Conservation (phyloP, 2,329 filamentous ascomycete genomes). For the Parafenestella ontariensis region DNA sequence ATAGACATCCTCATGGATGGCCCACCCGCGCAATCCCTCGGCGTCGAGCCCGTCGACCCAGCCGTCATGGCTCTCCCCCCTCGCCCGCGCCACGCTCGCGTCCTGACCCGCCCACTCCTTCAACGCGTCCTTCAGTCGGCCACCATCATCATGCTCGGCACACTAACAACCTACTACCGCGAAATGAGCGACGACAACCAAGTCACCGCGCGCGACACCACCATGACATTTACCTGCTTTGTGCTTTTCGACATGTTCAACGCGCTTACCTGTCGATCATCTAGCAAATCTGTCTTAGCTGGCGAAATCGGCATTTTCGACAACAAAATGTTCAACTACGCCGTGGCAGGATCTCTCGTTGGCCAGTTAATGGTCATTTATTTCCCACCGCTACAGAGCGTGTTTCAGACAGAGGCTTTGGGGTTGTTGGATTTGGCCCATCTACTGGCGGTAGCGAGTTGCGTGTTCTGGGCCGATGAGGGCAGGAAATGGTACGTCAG, state of each 20-base stretch:
- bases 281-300: conserved; percentile 84
- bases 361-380: conserved; percentile 94
- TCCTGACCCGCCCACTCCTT: conserved; percentile 85
- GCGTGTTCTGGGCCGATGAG: conserved; percentile 96
- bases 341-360: conserved; percentile 81
- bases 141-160: conserved; percentile 88
- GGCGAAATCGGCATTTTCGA: conserved; percentile 83
- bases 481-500: conserved; percentile 72
- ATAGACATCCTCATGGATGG: conserved; percentile 99
- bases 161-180: conserved; percentile 86
- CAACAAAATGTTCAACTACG: conserved; percentile 96
- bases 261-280: conserved; percentile 88
- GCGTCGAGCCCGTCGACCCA: conserved; percentile 92
- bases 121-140: conserved; percentile 87
- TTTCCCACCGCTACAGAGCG: conserved; percentile 87
- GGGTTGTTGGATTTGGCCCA: conserved; percentile 74
- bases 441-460: conserved; percentile 79
- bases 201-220: conserved; percentile 92
- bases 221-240: conserved; percentile 99
- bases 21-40: conserved; percentile 93
- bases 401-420: conserved; percentile 95
- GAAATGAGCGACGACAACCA: conserved; percentile 86
- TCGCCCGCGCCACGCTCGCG: conserved; percentile 83
- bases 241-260: conserved; percentile 99
- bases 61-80: conserved; percentile 93